Percentiles rank a stretch among this genome's conserved stretches.
Conservation (phyloP, 177 flowering plant species). For the Tripterygium wilfordii region DNA sequence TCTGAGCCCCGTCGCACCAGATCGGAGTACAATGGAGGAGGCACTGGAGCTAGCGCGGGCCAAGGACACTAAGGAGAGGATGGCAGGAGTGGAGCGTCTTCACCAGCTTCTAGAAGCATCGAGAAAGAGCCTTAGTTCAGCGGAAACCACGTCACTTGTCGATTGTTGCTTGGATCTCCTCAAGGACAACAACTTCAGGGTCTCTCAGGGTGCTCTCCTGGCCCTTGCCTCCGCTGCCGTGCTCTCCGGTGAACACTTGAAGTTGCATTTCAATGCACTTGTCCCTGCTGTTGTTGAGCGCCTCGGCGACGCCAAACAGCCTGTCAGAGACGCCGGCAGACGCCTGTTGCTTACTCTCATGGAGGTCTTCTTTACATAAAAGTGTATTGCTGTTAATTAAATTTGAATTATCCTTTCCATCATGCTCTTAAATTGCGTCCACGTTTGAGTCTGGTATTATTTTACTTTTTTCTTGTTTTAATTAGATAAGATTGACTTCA, state of each 20-base stretch:
- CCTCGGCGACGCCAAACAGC: slow-evolving; percentile 87
- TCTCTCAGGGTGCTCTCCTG: slow-evolving; percentile 89
- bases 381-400: no score
- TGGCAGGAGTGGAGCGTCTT: slow-evolving; percentile 94
- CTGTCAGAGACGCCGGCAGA: slow-evolving; percentile 90
- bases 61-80: slow-evolving; percentile 97
- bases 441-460: no score
- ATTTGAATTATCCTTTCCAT: no score
- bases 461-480: no score
- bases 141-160: slow-evolving; percentile 72
- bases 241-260: slow-evolving; percentile 82
- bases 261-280: slow-evolving; percentile 88
- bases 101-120: slow-evolving; percentile 83
- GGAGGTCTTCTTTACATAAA: no score
- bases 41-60: slow-evolving; percentile 84
- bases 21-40: slow-evolving; percentile 65
- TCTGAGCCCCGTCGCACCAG: slow-evolving; percentile 18
- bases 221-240: slow-evolving; percentile 92
- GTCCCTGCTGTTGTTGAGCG: slow-evolving; percentile 93
- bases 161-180: slow-evolving; percentile 90
- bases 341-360: slow-evolving; percentile 85
- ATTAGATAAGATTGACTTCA: no score
- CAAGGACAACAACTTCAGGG: slow-evolving; percentile 83
- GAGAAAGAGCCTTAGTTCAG: slow-evolving; percentile 52
- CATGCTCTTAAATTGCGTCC: no score